Conservation (phyloP, 805 yeast species). For the Brettanomyces anomalus region DNA sequence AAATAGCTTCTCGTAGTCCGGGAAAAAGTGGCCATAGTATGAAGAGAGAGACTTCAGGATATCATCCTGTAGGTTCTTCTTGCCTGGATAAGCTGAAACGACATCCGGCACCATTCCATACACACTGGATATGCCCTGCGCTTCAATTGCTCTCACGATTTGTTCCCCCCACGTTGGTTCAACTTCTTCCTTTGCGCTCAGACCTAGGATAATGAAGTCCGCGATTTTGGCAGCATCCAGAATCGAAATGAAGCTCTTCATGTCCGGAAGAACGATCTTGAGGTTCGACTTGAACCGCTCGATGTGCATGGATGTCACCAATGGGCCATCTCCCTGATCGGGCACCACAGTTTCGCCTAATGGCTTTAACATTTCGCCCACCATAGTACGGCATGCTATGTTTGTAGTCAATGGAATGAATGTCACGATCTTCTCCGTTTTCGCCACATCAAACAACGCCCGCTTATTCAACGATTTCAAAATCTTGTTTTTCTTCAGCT, state of each 20-base stretch:
- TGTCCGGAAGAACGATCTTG: slow-evolving; percentile 67
- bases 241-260: slow-evolving; percentile 53
- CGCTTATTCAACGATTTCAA: slow-evolving; percentile 47
- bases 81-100: slow-evolving; percentile 48
- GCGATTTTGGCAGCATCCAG: slow-evolving; percentile 84
- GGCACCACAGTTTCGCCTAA: slow-evolving; percentile 28
- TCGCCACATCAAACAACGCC: slow-evolving; percentile 54
- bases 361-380: slow-evolving; percentile 35
- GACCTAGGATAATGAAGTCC: slow-evolving; percentile 83
- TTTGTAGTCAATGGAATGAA: slow-evolving; percentile 74
- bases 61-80: slow-evolving; percentile 69
- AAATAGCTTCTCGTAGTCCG: slow-evolving; percentile 70
- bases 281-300: slow-evolving; percentile 67
- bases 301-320: slow-evolving; percentile 44
- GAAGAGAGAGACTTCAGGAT: slow-evolving; percentile 54
- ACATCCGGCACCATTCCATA: slow-evolving; percentile 74
- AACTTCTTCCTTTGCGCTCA: slow-evolving; percentile 81
- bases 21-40: slow-evolving; percentile 67
- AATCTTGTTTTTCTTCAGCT: slow-evolving; percentile 66
- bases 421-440: slow-evolving; percentile 78
- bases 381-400: slow-evolving; percentile 46
- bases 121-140: slow-evolving; percentile 85
- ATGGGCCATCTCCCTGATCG: slow-evolving; percentile 6
- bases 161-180: slow-evolving; percentile 78
- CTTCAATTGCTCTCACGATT: slow-evolving; percentile 74